Conservation (phyloP, 2,329 filamentous ascomycete genomes). For the Cercospora zeae-maydis region DNA sequence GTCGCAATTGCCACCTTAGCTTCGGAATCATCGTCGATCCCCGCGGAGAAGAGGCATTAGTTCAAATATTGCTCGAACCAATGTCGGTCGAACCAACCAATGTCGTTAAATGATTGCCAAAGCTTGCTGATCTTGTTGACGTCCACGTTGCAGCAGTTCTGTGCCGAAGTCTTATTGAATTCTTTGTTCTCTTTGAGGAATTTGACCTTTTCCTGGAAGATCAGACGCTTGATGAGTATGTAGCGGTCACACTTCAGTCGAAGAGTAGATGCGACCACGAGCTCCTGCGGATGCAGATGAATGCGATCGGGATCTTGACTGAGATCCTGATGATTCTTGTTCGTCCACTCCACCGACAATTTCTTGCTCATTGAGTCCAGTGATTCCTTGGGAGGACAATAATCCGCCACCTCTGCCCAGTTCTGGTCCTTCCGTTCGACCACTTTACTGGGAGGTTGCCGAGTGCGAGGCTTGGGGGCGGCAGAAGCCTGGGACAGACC, state of each 20-base stretch:
- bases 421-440: conserved; percentile 26
- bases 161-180: conserved; percentile 91
- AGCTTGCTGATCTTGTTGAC: conserved; percentile 96
- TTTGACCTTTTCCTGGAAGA: conserved; percentile 74
- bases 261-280: conserved; percentile 71
- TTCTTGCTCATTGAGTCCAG: conserved; percentile 22
- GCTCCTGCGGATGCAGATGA: conserved; percentile 74
- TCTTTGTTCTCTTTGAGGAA: conserved; percentile 67
- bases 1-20: background rate
- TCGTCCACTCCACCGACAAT: conserved; percentile 38
- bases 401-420: conserved; percentile 31
- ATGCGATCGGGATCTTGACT: conserved; percentile 65
- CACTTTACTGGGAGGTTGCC: conserved; percentile 30
- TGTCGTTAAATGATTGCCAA: conserved; percentile 79
- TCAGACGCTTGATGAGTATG: conserved; percentile 85
- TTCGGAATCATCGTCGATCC: too few species aligned
- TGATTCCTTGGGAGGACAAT: conserved; percentile 26
- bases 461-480: conserved; percentile 28
- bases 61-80: conserved; percentile 26
- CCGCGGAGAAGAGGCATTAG: background rate
- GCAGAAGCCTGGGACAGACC: conserved; percentile 11
- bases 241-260: conserved; percentile 85
- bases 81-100: conserved; percentile 34
- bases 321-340: conserved; percentile 74
- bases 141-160: conserved; percentile 96